Evolutionary conservation across 768 basidiomycete species (phyloP).

Genomic region (Gloeopeniophorella convolvens): DNA sequence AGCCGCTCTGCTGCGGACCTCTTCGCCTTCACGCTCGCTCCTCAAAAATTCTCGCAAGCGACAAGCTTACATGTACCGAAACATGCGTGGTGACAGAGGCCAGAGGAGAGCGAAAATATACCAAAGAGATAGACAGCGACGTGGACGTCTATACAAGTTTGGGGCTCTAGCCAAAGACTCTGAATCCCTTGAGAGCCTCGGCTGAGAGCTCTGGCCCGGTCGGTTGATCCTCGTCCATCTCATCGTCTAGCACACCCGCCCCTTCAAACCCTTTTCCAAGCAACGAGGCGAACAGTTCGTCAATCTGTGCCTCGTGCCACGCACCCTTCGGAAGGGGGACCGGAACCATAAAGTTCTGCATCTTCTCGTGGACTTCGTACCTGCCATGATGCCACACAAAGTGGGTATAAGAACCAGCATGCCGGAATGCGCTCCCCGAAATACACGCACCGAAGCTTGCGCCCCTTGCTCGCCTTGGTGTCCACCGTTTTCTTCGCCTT

Average conservation of each 20-base stretch:
- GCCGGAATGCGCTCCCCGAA: no score
- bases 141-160: no score
- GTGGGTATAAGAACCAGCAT: no score
- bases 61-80: no score
- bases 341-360: constrained; percentile 96
- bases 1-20: no score
- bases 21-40: no score
- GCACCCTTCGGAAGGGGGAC: constrained; percentile 49
- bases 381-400: no score
- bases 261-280: constrained; percentile 55
- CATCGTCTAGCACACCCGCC: background rate
- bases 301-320: constrained; percentile 97
- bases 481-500: constrained; percentile 74
- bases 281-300: constrained; percentile 87
- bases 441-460: constrained; percentile 77
- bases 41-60: no score
- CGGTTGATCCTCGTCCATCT: background rate
- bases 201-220: background rate
- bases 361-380: constrained; percentile 92
- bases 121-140: no score
- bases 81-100: background rate
- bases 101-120: no score
- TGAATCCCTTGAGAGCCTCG: constrained; percentile 4
- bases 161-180: constrained; percentile 6
- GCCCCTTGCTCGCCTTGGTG: constrained; percentile 91